Percentiles rank a stretch among this genome's conserved stretches.
Conservation (phyloP, 2,329 filamentous ascomycete genomes). For the Diaporthe caulivora region DNA sequence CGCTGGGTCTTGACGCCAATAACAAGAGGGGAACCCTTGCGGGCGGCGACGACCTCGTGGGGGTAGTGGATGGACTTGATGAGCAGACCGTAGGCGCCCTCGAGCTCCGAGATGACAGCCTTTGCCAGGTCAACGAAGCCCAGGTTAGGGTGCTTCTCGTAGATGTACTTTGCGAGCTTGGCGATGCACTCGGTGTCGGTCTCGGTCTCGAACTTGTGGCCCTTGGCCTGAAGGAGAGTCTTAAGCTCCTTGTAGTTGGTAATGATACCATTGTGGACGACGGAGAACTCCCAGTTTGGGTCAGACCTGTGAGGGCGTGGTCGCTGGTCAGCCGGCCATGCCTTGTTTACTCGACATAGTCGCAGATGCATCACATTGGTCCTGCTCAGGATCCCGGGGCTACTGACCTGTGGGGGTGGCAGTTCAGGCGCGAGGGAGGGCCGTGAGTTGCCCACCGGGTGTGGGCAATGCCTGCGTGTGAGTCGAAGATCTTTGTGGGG, state of each 20-base stretch:
- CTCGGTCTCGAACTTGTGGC: conserved; percentile 98
- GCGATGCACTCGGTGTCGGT: conserved; percentile 99
- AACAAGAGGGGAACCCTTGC: conserved; percentile 97
- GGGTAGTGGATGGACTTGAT: conserved; percentile 99
- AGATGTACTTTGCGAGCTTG: conserved; percentile 98
- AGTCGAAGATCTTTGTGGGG: conserved; percentile 93
- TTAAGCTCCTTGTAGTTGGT: conserved; percentile 99
- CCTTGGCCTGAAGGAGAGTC: conserved; percentile 91
- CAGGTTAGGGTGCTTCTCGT: conserved; percentile 92
- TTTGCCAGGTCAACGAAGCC: conserved; percentile 97
- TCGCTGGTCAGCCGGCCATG: conserved; percentile 29
- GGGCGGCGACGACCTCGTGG: conserved; percentile 96
- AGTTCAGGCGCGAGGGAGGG: conserved; percentile 92
- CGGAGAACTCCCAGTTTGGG: conserved; percentile 92
- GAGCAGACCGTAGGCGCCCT: conserved; percentile 96
- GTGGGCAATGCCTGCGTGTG: conserved; percentile 98
- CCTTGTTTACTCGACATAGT: neutral
- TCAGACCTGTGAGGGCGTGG: conserved; percentile 76
- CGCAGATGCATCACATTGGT: neutral
- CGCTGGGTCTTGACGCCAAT: conserved; percentile 96
- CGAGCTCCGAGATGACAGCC: conserved; percentile 97
- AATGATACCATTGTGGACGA: conserved; percentile 99
- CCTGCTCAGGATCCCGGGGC: neutral
- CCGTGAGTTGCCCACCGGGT: conserved; percentile 99
- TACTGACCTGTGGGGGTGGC: conserved; percentile 94